Percentiles rank a stretch among this genome's conserved stretches.
Evolutionary conservation across 148 eudicot genomes (phyloP).

Genomic region (Rhododendron williamsianum): DNA sequence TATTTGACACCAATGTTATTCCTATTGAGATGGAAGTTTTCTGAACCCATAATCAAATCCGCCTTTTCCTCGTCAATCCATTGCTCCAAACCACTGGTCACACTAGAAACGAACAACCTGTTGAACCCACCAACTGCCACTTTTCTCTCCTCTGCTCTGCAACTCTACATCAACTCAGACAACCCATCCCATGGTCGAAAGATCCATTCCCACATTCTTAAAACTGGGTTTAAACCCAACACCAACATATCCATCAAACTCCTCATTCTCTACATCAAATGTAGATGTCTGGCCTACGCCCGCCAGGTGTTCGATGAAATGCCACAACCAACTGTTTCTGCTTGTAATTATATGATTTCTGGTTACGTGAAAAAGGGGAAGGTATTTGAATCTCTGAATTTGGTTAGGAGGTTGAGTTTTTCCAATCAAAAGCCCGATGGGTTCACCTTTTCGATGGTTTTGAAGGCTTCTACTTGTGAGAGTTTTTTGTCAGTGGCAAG

Average conservation of each 20-base stretch:
- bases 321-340: slow-evolving; percentile 55
- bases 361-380: slow-evolving; percentile 50
- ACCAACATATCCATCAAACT: slow-evolving; percentile 66
- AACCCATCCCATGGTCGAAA: slow-evolving; percentile 68
- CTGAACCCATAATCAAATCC: slow-evolving; percentile 14
- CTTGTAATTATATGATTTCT: slow-evolving; percentile 75
- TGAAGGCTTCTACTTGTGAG: slow-evolving; percentile 57
- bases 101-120: slow-evolving; percentile 12
- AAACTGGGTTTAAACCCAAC: slow-evolving; percentile 58
- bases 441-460: slow-evolving; percentile 66
- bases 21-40: not conserved
- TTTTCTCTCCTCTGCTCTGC: slow-evolving; percentile 45
- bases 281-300: slow-evolving; percentile 45
- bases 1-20: not conserved
- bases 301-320: slow-evolving; percentile 72
- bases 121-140: slow-evolving; percentile 21
- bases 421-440: slow-evolving; percentile 58
- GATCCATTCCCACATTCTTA: slow-evolving; percentile 69
- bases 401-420: slow-evolving; percentile 37
- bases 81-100: slow-evolving; percentile 9
- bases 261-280: slow-evolving; percentile 52
- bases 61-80: slow-evolving; percentile 22
- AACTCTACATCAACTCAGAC: slow-evolving; percentile 63
- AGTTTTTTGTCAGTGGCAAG: slow-evolving; percentile 11
- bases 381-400: slow-evolving; percentile 34